Conservation (phyloP, 305 asterid genomes). For the Andrographis paniculata region DNA sequence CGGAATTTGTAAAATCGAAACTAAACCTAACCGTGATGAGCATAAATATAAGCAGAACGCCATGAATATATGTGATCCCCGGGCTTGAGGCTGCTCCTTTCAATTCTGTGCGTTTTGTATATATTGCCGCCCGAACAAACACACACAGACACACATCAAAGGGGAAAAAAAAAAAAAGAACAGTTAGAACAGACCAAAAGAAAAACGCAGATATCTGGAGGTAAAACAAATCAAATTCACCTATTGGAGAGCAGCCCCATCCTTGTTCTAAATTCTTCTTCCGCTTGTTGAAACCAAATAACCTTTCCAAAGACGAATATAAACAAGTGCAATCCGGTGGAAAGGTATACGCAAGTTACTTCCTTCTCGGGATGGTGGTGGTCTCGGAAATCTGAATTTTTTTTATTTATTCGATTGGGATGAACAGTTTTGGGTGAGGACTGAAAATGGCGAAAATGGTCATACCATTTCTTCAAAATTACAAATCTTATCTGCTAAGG, state of each 20-base stretch:
- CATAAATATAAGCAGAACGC: slow-evolving; percentile 76
- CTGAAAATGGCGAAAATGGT: background rate
- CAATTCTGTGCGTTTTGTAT: slow-evolving; percentile 29
- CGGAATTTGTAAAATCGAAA: background rate
- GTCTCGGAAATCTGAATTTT: background rate
- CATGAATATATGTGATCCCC: slow-evolving; percentile 97
- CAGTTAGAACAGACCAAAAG: background rate
- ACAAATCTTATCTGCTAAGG: background rate
- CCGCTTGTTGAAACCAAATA: background rate
- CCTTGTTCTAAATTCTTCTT: slow-evolving; percentile 4
- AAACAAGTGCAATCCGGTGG: too few relatives aligned
- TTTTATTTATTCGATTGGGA: background rate
- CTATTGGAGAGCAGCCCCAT: slow-evolving; percentile 94
- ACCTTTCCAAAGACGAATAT: too few relatives aligned
- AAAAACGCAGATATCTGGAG: too few relatives aligned
- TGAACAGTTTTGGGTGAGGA: background rate
- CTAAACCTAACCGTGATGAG: slow-evolving; percentile 77
- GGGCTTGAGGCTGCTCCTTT: slow-evolving; percentile 54
- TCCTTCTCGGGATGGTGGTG: background rate
- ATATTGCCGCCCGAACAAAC: slow-evolving; percentile 3
- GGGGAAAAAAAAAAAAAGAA: background rate
- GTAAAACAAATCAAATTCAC: slow-evolving; percentile 24
- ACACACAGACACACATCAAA: background rate
- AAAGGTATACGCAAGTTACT: background rate
- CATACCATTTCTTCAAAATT: background rate